Conservation (phyloP, 768 basidiomycete species). For the Dioszegia hungarica region DNA sequence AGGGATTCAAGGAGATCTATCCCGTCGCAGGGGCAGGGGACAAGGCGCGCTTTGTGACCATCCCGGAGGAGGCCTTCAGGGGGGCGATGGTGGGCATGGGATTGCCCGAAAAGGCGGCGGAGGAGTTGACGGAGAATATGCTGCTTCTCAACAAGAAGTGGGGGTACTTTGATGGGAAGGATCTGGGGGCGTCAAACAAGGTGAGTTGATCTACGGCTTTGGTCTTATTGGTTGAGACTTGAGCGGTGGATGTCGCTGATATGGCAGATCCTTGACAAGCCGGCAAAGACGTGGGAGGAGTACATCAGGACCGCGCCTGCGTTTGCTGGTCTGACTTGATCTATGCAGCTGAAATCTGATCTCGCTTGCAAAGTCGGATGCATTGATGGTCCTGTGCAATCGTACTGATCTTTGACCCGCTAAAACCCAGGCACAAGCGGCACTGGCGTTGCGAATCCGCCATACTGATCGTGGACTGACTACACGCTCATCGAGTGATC, state of each 20-base stretch:
- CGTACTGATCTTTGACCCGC: too few relatives aligned
- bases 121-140: constrained; percentile 26
- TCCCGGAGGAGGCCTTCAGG: constrained; percentile 12
- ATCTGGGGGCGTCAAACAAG: constrained; percentile 8
- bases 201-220: constrained; percentile 13
- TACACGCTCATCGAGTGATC: too few relatives aligned
- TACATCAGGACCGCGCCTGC: constrained; percentile 12
- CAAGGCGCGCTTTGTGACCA: neutral
- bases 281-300: constrained; percentile 6
- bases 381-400: too few relatives aligned
- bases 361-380: too few relatives aligned
- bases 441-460: too few relatives aligned
- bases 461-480: too few relatives aligned
- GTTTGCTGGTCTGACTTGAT: too few relatives aligned
- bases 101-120: constrained; percentile 9
- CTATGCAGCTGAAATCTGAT: too few relatives aligned
- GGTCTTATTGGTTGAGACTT: too few relatives aligned
- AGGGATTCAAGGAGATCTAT: constrained; percentile 10
- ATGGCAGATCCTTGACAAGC: constrained; percentile 11
- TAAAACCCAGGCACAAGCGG: too few relatives aligned
- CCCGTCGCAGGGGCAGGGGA: constrained; percentile 8
- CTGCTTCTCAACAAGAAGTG: constrained; percentile 16
- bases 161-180: constrained; percentile 16
- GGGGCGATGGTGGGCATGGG: constrained; percentile 3
- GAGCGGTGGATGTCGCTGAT: neutral